Evolutionary conservation across 2,329 filamentous ascomycete species (phyloP).

Genomic region (Ampelomyces quisqualis): DNA sequence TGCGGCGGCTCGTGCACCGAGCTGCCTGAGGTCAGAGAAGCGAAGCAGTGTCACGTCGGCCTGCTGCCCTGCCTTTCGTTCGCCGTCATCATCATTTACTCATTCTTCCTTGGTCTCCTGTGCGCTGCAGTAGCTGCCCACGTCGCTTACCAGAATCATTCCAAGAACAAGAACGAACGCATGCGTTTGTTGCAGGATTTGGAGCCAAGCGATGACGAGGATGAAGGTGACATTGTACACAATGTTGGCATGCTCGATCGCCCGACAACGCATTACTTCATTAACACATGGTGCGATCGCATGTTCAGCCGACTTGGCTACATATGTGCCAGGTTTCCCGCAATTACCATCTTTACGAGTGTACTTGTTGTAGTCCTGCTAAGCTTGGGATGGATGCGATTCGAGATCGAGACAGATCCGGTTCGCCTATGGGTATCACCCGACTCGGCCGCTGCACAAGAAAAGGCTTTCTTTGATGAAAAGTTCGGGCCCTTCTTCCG

Average conservation of each 20-base stretch:
- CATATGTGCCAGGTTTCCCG: slow-evolving; percentile 78
- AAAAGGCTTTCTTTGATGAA: slow-evolving; percentile 90
- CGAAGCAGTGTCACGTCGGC: slow-evolving; percentile 77
- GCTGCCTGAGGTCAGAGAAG: slow-evolving; percentile 71
- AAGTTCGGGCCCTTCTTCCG: slow-evolving; percentile 97
- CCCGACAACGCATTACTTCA: slow-evolving; percentile 73
- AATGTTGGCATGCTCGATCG: slow-evolving; percentile 75
- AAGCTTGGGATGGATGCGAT: slow-evolving; percentile 84
- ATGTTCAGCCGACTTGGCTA: slow-evolving; percentile 80
- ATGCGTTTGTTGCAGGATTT: slow-evolving; percentile 85
- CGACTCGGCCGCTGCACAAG: slow-evolving; percentile 81
- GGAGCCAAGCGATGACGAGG: slow-evolving; percentile 84
- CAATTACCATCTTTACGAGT: slow-evolving; percentile 74
- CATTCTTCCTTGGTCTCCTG: slow-evolving; percentile 68
- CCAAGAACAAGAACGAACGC: slow-evolving; percentile 73
- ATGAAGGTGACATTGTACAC: slow-evolving; percentile 81
- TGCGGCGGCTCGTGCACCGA: slow-evolving; percentile 83
- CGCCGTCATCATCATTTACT: slow-evolving; percentile 83
- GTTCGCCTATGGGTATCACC: slow-evolving; percentile 97
- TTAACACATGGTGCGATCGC: slow-evolving; percentile 80
- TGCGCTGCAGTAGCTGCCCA: slow-evolving; percentile 69
- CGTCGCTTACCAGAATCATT: slow-evolving; percentile 71
- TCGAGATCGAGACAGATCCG: slow-evolving; percentile 86
- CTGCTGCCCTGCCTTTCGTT: slow-evolving; percentile 91
- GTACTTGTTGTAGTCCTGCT: slow-evolving; percentile 74